Evolutionary conservation across 768 basidiomycete genomes (phyloP).

Genomic region (Tulasnella sp.): DNA sequence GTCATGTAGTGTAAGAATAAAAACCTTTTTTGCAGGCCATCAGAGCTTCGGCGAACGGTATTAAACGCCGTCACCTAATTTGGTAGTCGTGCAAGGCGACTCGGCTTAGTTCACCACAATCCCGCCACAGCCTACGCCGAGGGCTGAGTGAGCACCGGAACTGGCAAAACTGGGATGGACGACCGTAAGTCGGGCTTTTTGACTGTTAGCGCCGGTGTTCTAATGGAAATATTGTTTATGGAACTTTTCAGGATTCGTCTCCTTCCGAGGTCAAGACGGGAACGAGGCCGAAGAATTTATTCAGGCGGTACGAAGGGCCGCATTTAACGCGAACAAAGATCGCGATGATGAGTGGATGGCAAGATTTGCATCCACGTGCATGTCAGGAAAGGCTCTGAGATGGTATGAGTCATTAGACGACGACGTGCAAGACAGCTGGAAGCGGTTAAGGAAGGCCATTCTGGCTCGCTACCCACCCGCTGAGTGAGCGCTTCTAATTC

Average conservation of each 20-base stretch:
- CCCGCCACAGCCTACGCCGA: neutral
- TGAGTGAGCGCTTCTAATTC: neutral
- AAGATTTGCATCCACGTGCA: neutral
- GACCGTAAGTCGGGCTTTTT: neutral
- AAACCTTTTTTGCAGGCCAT: no score
- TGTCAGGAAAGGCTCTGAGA: neutral
- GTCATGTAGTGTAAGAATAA: no score
- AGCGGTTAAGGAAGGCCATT: neutral
- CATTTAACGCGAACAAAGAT: neutral
- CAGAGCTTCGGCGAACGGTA: no score
- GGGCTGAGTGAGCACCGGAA: neutral
- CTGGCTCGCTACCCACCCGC: neutral
- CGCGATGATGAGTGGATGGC: neutral
- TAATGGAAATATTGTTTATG: no score
- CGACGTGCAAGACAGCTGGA: constrained; percentile 2
- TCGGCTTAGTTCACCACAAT: neutral
- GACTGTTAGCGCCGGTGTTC: no score
- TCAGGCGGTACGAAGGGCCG: neutral
- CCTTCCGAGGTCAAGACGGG: neutral
- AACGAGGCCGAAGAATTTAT: neutral
- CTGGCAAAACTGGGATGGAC: neutral
- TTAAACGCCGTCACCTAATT: no score
- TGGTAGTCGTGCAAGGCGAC: no score
- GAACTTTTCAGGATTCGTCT: neutral
- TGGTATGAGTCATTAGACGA: neutral